Evolutionary conservation across 148 eudicot species (phyloP), one percentile per base, ranked within the genome.

Genomic region (Vaccinium corymbosum): DNA sequence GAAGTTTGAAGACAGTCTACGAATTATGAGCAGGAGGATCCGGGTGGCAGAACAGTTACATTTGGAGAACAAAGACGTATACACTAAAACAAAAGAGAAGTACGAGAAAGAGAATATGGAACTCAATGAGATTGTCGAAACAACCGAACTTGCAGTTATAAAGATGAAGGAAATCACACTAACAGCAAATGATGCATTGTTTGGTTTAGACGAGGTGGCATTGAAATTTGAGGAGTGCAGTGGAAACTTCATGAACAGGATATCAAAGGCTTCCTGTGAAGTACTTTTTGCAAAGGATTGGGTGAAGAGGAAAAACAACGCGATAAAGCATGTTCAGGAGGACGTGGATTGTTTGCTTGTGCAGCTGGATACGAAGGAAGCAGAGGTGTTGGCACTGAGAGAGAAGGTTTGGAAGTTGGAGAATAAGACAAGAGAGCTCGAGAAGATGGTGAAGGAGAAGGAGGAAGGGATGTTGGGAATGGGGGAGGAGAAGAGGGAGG

Each of bases 21-120:
- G 91, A 2, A 90, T 95, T 55, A 77, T 95, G 85, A 93, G 95
- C 72, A 85, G 89, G 83, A 89, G 98, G 68, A 93, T 95, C 72
- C 85, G 92, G 20, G 98, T 95, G 1, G 92, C 98, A 1, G 98
- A 95, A 81, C 98, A 94, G 62, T 51, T 94, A 1, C 98, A 95
- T 14, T 82, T 75, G 5, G 98, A 94, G 84, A 90, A 84, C 85
- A 92, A 90, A 80, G 98, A 95, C 3, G 86, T 81, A 73, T 90
- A 86, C 57, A 79, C 35, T 64, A 89, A 85, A 85, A 86, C 87
- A 3, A 87, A 85, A 82, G 91, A 87, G 78, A 82, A n/a, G 25
- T 49, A 76, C 19, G 79, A 76, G 79, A 48, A 49, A 49, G 55
- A 76, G 7, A 42, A 76, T 6, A 49, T 1, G 55, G 56, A 76